phyloP scores from a whole-genome alignment of 345 rosid species.

The Adansonia digitata region DNA sequence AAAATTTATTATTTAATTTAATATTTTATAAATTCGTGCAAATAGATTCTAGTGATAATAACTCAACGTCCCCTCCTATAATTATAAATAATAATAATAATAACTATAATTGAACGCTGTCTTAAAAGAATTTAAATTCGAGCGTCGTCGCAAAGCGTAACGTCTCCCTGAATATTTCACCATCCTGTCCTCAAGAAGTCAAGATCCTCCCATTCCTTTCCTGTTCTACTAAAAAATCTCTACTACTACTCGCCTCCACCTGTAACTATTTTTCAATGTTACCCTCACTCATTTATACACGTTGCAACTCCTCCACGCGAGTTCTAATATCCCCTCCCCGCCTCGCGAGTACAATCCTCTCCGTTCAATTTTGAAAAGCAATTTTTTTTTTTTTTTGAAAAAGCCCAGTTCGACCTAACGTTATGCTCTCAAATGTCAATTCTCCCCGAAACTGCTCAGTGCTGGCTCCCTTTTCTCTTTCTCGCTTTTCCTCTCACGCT shows the following conservation, averaged over 20 bases:
- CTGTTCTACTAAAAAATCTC: neutral
- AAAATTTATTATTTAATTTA: no score
- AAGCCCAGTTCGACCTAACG: slow-evolving; percentile 28
- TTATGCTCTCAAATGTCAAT: slow-evolving; percentile 48
- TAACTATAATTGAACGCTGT: neutral
- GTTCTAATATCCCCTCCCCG: neutral
- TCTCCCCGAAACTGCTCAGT: slow-evolving; percentile 34
- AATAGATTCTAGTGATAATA: no score
- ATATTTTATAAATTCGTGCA: no score
- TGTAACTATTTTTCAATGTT: slow-evolving; percentile 3
- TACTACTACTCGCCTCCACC: slow-evolving; percentile 24
- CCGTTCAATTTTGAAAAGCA: neutral
- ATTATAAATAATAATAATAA: neutral
- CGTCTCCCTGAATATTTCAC: slow-evolving; percentile 50
- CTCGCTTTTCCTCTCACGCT: slow-evolving; percentile 7
- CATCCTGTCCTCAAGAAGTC: slow-evolving; percentile 2
- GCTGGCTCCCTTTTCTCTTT: neutral
- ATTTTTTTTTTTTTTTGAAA: neutral
- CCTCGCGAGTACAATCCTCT: slow-evolving; percentile 18
- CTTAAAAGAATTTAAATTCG: slow-evolving; percentile 1
- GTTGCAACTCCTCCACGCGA: slow-evolving; percentile 21
- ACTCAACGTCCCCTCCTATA: no score
- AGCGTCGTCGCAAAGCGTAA: slow-evolving; percentile 34
- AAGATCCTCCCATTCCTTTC: neutral
- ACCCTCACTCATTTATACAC: slow-evolving; percentile 11